phyloP scores from a whole-genome alignment of 352 stramenopile genomes.

The Achlya hypogyna region DNA sequence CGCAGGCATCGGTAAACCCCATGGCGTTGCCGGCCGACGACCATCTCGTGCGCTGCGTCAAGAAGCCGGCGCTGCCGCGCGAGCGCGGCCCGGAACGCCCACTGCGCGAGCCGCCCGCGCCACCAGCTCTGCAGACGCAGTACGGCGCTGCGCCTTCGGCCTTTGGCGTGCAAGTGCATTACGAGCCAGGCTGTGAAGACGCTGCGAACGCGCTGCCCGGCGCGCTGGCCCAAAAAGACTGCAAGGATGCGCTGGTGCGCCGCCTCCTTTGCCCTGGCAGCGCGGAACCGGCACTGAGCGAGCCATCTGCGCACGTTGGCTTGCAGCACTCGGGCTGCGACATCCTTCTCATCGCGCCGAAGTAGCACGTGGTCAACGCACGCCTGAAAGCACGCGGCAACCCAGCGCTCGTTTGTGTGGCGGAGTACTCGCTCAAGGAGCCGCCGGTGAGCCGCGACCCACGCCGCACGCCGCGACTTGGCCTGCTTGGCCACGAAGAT shows the following conservation, averaged over 20 bases:
- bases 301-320: constrained; percentile 26
- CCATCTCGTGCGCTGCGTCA: background rate
- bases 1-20: background rate
- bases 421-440: constrained; percentile 27
- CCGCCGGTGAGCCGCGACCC: constrained; percentile 26
- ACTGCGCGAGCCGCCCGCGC: background rate
- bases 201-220: background rate
- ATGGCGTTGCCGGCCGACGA: background rate
- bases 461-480: constrained; percentile 22
- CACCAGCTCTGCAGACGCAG: background rate
- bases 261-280: background rate
- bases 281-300: constrained; percentile 23
- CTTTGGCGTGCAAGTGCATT: background rate
- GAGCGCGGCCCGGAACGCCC: background rate
- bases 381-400: background rate
- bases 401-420: constrained; percentile 26
- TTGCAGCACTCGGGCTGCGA: constrained; percentile 33
- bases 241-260: background rate
- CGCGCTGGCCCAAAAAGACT: background rate
- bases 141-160: background rate
- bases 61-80: background rate
- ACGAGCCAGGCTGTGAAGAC: background rate
- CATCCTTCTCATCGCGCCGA: constrained; percentile 4
- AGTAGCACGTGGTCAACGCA: background rate
- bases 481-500: constrained; percentile 32